Evolutionary conservation across 129 eudicot genomes (phyloP), one percentile per base, ranked within the genome.

Genomic region (Artemisia tridentata): DNA sequence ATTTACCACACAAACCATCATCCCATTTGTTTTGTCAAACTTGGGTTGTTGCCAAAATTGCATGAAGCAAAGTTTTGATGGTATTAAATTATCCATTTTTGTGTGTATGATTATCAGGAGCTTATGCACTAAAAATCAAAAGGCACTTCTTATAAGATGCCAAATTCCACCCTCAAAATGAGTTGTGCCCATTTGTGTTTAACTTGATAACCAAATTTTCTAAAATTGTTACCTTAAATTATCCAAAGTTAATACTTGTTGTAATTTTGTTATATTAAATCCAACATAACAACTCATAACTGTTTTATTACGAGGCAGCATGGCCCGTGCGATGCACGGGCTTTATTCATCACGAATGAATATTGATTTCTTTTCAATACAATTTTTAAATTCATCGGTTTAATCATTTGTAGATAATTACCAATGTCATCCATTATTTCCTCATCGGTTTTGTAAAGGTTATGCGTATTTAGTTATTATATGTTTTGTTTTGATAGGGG

Each of bases 21-120:
- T 55, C 27, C 14, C 61, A 55, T 18, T 18, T 55, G 61, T 55
- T 55, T 55, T 55, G 61, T 55, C 61, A 55, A 55, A 55, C 61
- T 55, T 55, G 61, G 27, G 3, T 55, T 9, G 20, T 55, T 55
- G 27, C 61, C 61, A 55, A 55, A 55, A 55, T 55, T 55, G 61
- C 14, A 55, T 55, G 61, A 55, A 55, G 27, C 61, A 55, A 55
- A 55, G 61, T 55, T 55, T 55, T 55, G 61, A 55, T 20, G 61
- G 61, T 55, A 18, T 3, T 55, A 55, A 55, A 17, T 55, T 55
- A 18, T 55, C 61, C 61, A 55, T 55, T 55, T 55, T 7, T 18
- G 61, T 55, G 27, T 55, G 18, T 55, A 55, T 18, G 9, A 55
- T 55, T 55, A 17, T 55, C 27, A 55, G 18, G 12, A 55, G 61